Base-by-base conservation (phyloP, 2,329 filamentous ascomycete genomes). In the Bretziella fagacearum region DNA sequence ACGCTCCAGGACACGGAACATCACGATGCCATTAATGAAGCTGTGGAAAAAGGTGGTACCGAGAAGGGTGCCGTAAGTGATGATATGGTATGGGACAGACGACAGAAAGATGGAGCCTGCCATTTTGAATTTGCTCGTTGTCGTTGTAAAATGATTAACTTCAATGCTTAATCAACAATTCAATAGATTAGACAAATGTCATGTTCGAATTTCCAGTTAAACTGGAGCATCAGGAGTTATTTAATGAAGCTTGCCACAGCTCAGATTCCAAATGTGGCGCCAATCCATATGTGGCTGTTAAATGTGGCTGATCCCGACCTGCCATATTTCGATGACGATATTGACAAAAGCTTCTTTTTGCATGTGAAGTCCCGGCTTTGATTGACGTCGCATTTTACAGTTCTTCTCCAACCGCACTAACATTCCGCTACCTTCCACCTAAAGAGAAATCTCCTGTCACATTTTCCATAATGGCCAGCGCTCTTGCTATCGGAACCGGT, bases 11-110 rank as follows among this genome's bases (percentile, higher is more conserved):
- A 74, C 71, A 58, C 72, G 78, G 69, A 81, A 93, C 56, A 84
- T 78, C 47, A 87, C 68, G 45, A 85, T 75, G 50, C 85, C 72
- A 56, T 74, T 74, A 57, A 79, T 62, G 63, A 94, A 95, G 47
- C 82, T 79, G 61, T 96, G 85, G 64, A 86, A 96, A 61, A 94
- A 71, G 32, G 85, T 82, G 23, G 81, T 80, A 53, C 91, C 91
- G 11, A 96, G 69, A 43, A 96, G 73, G 17, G 84, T 86, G 54
- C 85, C 86, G 64, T 93, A 94, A 59, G 77, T 76, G 52, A 87
- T 65, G 51, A 89, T 72, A 61, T 89, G 84, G 63, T 85, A 89
- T 11, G 81, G 79, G 40, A 74, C 79, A 41, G 73, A 71, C 18
- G 77, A 77, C 50, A 73, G 70, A 49, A 84, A 60, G 13, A 73